phyloP scores from a whole-genome alignment of 1,284 basidiomycete genomes.

The Gymnopus androsaceus region DNA sequence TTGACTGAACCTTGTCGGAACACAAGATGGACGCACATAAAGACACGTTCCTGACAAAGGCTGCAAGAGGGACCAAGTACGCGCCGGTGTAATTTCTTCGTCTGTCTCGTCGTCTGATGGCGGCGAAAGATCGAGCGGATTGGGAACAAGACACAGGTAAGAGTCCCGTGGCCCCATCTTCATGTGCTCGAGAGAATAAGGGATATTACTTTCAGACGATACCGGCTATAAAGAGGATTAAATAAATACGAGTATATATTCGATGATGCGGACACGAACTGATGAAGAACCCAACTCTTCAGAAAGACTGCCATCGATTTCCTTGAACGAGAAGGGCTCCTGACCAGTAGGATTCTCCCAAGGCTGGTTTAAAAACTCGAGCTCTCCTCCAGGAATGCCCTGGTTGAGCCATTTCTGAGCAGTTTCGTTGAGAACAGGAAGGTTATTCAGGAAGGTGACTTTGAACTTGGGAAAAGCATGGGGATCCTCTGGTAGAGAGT shows the following conservation, averaged over 20 bases:
- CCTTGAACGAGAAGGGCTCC: conserved; percentile 43
- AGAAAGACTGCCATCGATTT: conserved; percentile 55
- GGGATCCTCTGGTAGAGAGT: conserved; percentile 77
- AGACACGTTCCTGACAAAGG: conserved; percentile 76
- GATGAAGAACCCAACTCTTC: conserved; percentile 14
- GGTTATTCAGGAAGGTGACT: conserved; percentile 78
- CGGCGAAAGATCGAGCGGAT: conserved; percentile 49
- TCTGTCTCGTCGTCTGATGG: conserved; percentile 52
- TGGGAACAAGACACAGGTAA: conserved; percentile 77
- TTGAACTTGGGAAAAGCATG: conserved; percentile 85
- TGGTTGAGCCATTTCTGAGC: conserved; percentile 70
- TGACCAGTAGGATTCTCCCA: conserved; percentile 47
- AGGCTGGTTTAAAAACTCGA: conserved; percentile 73
- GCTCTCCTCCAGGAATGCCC: conserved; percentile 71
- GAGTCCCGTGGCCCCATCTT: conserved; percentile 65
- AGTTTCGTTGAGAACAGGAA: conserved; percentile 75
- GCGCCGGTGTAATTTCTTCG: conserved; percentile 61
- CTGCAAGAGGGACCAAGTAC: conserved; percentile 79
- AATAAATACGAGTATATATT: conserved; percentile 31
- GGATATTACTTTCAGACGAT: conserved; percentile 20
- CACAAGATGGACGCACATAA: conserved; percentile 58
- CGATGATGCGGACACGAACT: conserved; percentile 22
- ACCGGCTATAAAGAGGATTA: conserved; percentile 10
- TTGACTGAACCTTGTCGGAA: conserved; percentile 19
- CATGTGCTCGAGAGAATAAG: conserved; percentile 66